These are phyloP conservation scores for Hyphopichia burtonii DNA, from an alignment of 1,139 yeast genomes.

Conservation along the genomic window DNA sequence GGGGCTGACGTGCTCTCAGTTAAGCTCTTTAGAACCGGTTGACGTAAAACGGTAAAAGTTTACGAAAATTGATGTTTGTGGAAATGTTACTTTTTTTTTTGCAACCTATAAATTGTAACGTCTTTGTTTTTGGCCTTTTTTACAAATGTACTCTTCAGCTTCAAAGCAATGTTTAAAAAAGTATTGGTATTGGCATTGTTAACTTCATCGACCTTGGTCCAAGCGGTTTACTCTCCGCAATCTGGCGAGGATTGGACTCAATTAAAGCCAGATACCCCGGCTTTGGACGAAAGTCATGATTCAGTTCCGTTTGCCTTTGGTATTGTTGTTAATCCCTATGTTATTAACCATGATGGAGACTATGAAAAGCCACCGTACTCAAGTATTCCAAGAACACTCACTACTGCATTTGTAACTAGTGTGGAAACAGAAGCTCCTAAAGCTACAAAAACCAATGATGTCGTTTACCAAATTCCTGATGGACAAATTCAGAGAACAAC, in stretches of 20 bases:
- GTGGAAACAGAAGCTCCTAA: conserved; percentile 22
- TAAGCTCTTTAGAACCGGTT: too few relatives aligned
- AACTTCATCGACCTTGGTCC: not conserved
- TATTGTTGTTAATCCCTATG: conserved; percentile 29
- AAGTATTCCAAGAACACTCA: conserved; percentile 15
- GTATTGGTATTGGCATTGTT: too few relatives aligned
- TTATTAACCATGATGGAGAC: conserved; percentile 16
- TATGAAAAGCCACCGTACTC: conserved; percentile 11
- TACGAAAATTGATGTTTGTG: not conserved
- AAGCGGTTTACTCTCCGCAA: conserved; percentile 27
- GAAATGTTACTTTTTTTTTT: not conserved
- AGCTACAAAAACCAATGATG: conserved; percentile 21
- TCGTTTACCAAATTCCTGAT: conserved; percentile 27
- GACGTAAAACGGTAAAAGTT: too few relatives aligned
- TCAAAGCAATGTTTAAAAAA: too few relatives aligned
- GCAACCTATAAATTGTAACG: not conserved
- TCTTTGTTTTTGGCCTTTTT: too few relatives aligned
- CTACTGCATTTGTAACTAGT: conserved; percentile 14
- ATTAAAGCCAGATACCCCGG: conserved; percentile 22
- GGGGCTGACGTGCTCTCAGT: too few relatives aligned
- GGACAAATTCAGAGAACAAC: conserved; percentile 29
- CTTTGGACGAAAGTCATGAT: conserved; percentile 17
- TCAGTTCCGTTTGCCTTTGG: conserved; percentile 35
- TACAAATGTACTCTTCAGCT: too few relatives aligned
- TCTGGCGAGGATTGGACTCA: conserved; percentile 33